A percentile compares a stretch with the other conserved stretches of the same genome.
Evolutionary conservation across 768 basidiomycete genomes (phyloP).

Genomic region (Pleurotus salmoneostramineus): DNA sequence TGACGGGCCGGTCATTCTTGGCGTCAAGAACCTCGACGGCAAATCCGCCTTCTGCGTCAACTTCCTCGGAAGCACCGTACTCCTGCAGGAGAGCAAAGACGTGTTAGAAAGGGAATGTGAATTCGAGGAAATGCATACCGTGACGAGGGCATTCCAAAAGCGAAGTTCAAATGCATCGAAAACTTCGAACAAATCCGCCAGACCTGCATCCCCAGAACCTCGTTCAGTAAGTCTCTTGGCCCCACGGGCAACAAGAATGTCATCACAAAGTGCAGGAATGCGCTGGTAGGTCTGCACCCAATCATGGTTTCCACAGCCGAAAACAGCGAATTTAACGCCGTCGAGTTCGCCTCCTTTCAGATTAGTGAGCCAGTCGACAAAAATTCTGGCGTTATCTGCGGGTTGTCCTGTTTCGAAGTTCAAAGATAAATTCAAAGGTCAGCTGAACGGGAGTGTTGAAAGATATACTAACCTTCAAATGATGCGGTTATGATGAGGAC

Average conservation of each 20-base stretch:
- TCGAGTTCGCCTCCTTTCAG: slow-evolving; percentile 21
- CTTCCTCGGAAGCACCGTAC: slow-evolving; percentile 21
- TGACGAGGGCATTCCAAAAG: slow-evolving; percentile 30
- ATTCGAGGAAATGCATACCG: slow-evolving; percentile 19
- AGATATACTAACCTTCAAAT: slow-evolving; percentile 32
- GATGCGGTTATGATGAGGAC: slow-evolving; percentile 42
- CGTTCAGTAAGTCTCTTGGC: slow-evolving; percentile 30
- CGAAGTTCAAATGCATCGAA: slow-evolving; percentile 39
- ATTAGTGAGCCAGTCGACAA: slow-evolving; percentile 36
- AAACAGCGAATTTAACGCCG: slow-evolving; percentile 37
- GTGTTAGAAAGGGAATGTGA: neutral
- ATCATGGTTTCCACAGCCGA: slow-evolving; percentile 48
- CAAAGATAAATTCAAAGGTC: too few relatives aligned
- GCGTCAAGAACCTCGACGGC: slow-evolving; percentile 25
- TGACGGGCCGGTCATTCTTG: slow-evolving; percentile 26
- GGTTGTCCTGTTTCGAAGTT: slow-evolving; percentile 29
- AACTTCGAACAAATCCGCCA: slow-evolving; percentile 35
- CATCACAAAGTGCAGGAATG: slow-evolving; percentile 38
- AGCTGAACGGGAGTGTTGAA: neutral
- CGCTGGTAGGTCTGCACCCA: slow-evolving; percentile 45
- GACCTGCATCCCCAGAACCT: slow-evolving; percentile 39
- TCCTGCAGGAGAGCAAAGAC: slow-evolving; percentile 16
- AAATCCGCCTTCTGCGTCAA: slow-evolving; percentile 15
- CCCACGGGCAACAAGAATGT: slow-evolving; percentile 27
- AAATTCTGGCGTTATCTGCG: slow-evolving; percentile 43